Percentiles rank a stretch among this genome's conserved stretches.
Conservation (phyloP, 495 filamentous ascomycete species). For the Aspergillus ostianus region DNA sequence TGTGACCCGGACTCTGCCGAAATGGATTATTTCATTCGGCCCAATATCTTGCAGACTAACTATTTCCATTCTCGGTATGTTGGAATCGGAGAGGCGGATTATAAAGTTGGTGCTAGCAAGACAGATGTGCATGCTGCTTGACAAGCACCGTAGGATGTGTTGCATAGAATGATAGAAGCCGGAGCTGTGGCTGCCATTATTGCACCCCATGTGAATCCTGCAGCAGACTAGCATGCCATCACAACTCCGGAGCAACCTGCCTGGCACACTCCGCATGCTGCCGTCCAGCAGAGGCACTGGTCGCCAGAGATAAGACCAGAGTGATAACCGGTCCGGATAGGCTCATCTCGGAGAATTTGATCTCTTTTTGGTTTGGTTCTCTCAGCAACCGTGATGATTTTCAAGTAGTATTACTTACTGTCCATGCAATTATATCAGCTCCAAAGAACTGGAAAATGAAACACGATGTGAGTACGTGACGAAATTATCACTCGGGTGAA, state of each 20-base stretch:
- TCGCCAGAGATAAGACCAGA: no score
- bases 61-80: background rate
- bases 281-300: slow-evolving; percentile 13
- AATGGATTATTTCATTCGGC: background rate
- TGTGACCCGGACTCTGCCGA: background rate
- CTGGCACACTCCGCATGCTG: slow-evolving; percentile 49
- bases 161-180: slow-evolving; percentile 46
- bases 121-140: slow-evolving; percentile 44
- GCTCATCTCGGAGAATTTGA: no score
- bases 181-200: slow-evolving; percentile 38
- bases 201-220: slow-evolving; percentile 46
- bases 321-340: no score
- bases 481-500: no score
- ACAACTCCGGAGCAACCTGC: slow-evolving; percentile 48
- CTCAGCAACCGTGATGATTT: no score
- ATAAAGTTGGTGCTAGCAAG: slow-evolving; percentile 28
- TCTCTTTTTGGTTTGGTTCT: no score
- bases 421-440: no score
- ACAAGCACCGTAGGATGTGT: slow-evolving; percentile 48
- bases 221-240: slow-evolving; percentile 53
- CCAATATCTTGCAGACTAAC: no score
- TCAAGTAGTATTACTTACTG: no score
- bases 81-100: background rate
- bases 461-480: no score
- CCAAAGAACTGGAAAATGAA: no score